Conservation (phyloP, 164 flowering plant species). For the Stephania yunnanensis region DNA sequence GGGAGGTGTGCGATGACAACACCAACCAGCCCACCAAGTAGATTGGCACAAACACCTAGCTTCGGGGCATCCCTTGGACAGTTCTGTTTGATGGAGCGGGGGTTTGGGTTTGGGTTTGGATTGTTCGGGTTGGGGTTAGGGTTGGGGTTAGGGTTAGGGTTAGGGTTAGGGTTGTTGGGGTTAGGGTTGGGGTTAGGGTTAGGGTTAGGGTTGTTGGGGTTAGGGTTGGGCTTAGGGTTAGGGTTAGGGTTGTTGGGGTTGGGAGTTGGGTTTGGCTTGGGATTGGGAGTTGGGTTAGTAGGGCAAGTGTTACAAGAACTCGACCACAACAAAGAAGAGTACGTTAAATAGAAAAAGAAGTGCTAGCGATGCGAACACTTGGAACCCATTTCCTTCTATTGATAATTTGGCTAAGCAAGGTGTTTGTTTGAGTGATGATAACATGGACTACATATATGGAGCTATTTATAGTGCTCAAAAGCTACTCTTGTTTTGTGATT, state of each 20-base stretch:
- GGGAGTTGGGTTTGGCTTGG: background rate
- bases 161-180: background rate
- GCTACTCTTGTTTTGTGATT: background rate
- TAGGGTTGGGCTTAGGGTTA: background rate
- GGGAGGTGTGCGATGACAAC: constrained; percentile 7
- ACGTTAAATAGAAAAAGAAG: constrained; percentile 41
- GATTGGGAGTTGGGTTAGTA: background rate
- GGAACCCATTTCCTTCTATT: constrained; percentile 32
- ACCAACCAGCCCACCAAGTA: constrained; percentile 4
- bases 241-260: background rate
- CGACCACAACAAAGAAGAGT: constrained; percentile 36
- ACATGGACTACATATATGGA: background rate
- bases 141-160: too few species aligned
- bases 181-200: background rate
- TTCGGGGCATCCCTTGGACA: constrained; percentile 10
- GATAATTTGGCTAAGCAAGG: background rate
- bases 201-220: background rate
- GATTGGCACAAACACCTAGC: constrained; percentile 11
- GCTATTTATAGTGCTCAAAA: background rate
- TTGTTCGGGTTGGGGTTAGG: too few species aligned
- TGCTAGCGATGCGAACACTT: constrained; percentile 34
- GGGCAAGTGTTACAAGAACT: constrained; percentile 30
- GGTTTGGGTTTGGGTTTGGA: background rate
- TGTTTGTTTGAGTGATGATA: background rate
- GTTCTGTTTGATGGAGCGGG: background rate